Percentiles rank a stretch among this genome's conserved stretches.
These are phyloP conservation scores for Aristolochia californica DNA, from an alignment of 164 flowering plant genomes.

Conservation along the genomic window DNA sequence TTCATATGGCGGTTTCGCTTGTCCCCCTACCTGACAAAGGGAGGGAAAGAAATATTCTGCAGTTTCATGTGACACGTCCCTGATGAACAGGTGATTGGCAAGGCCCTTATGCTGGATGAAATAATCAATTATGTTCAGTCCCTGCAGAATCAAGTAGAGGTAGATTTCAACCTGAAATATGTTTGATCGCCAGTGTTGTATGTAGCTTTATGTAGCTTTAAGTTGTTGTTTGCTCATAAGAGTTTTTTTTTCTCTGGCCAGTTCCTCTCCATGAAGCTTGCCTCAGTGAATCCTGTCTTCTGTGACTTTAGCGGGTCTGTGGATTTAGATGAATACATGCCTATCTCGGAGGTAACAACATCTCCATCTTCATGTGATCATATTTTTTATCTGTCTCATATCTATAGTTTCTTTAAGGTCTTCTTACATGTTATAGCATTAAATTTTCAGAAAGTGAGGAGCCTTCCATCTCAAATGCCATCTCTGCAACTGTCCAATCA, in stretches of 20 bases:
- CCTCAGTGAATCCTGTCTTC: slow-evolving; percentile 56
- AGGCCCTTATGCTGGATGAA: slow-evolving; percentile 86
- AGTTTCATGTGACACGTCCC: slow-evolving; percentile 20
- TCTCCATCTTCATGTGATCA: not conserved
- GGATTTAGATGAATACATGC: slow-evolving; percentile 38
- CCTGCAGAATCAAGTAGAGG: slow-evolving; percentile 89
- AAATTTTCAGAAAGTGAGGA: slow-evolving; percentile 26
- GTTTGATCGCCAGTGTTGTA: not conserved
- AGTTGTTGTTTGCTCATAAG: too few relatives aligned
- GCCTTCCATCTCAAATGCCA: slow-evolving; percentile 25
- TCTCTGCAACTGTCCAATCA: slow-evolving; percentile 28
- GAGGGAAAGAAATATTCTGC: slow-evolving; percentile 5
- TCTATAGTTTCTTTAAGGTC: not conserved
- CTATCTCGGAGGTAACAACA: slow-evolving; percentile 23
- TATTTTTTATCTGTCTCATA: not conserved
- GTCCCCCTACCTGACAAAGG: not conserved
- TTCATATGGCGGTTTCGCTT: not conserved
- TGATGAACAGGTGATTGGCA: slow-evolving; percentile 58
- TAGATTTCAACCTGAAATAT: slow-evolving; percentile 10
- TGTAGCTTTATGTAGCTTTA: not conserved
- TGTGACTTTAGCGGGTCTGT: slow-evolving; percentile 37
- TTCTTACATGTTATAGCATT: slow-evolving; percentile 9
- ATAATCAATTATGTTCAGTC: slow-evolving; percentile 86
- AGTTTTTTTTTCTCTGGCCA: slow-evolving; percentile 13
- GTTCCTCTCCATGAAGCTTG: slow-evolving; percentile 94